Evolutionary conservation across 495 filamentous ascomycete species (phyloP), one percentile per base, ranked within the genome.

Genomic region (Aspergillus diversus): DNA sequence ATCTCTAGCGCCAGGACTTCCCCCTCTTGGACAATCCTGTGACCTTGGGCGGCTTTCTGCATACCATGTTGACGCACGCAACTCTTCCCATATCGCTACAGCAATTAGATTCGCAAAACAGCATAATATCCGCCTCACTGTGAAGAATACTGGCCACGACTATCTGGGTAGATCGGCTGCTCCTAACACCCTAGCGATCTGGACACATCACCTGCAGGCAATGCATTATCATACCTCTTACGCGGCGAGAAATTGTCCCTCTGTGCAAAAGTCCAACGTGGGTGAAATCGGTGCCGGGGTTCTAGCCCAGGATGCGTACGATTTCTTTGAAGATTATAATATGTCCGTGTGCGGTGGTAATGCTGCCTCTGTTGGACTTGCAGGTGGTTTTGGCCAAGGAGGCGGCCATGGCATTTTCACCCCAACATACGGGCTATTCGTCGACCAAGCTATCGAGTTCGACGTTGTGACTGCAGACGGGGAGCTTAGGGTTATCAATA

Each of bases 111-210:
- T 72, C 55, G 67, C 67, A 13, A 59, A 37, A 7, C 5, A 33
- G 21, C 61, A 69, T 21, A 60, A 63, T 56, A 64, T 62, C 21
- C 59, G 59, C 13, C 52, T 73, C 3, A 55, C 63, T 7, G 76
- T 89, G 53, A 86, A 83, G 43, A 88, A 87, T 67, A 87, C 83
- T 1, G 86, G 86, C 6, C 69, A 75, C 68, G 73, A 81, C 35
- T 86, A 81, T 68, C 69, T 74, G 21, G 84, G 80, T 33, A 84
- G 84, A 70, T 78, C 80, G 34, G 80, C 76, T 5, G 84, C 82
- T 0, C 70, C 69, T 33, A 81, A 81, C 7, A 73, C 78, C 6
- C 73, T 88, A 2, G 66, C 69, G 5, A 62, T 87, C 11, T 87
- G 83, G 84, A 86, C 81, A 0, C 79, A 83, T 49, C 75, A 81